These are phyloP conservation scores for Trametes cingulata DNA, from an alignment of 768 basidiomycete species.

Conservation along the genomic window DNA sequence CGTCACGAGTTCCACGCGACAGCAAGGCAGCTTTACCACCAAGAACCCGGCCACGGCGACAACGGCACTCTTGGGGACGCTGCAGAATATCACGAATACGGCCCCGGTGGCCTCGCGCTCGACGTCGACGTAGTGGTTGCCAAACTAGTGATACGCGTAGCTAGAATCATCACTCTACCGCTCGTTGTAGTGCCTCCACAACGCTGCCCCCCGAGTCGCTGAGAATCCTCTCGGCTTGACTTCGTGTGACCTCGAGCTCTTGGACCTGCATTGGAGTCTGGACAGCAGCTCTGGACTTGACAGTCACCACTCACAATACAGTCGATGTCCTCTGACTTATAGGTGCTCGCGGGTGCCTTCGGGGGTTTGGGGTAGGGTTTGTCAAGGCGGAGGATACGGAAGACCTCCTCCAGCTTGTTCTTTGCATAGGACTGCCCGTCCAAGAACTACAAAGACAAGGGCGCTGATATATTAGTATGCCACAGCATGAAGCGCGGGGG, in stretches of 20 bases:
- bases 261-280: conserved; percentile 44
- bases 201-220: conserved; percentile 55
- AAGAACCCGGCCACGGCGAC: neutral
- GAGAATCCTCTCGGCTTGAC: conserved; percentile 60
- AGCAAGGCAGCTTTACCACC: neutral
- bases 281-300: neutral
- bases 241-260: conserved; percentile 63
- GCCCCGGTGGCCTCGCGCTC: neutral
- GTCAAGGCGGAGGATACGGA: conserved; percentile 57
- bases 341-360: conserved; percentile 39
- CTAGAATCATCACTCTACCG: conserved; percentile 22
- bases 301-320: conserved; percentile 49
- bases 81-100: neutral
- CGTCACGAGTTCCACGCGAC: conserved; percentile 4
- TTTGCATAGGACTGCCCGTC: conserved; percentile 73
- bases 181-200: conserved; percentile 44
- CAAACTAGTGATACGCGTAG: neutral
- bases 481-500: conserved; percentile 1
- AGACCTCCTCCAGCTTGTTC: conserved; percentile 65
- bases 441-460: conserved; percentile 39
- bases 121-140: neutral
- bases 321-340: conserved; percentile 66
- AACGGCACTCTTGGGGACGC: neutral
- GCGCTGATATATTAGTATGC: no score
- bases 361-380: conserved; percentile 50